A percentile compares a stretch with the other conserved stretches of the same genome.
These are phyloP conservation scores for Xanthoceras sorbifolium DNA, from an alignment of 345 rosid genomes.

Conservation along the genomic window DNA sequence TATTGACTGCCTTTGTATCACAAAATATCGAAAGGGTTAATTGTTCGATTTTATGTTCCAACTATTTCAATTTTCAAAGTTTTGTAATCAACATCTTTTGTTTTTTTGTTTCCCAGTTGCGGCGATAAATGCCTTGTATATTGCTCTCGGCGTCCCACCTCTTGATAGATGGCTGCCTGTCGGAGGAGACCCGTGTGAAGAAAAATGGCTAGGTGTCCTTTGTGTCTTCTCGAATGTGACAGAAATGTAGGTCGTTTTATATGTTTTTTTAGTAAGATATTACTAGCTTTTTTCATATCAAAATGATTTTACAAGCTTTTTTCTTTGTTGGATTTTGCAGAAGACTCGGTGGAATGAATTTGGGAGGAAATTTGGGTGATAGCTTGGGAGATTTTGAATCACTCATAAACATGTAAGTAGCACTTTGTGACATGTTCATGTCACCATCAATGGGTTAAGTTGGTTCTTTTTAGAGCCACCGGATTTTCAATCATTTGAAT, in stretches of 20 bases:
- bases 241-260: constrained; percentile 52
- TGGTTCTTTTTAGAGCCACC: background rate
- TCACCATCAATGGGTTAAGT: background rate
- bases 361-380: constrained; percentile 63
- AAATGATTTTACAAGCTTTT: constrained; percentile 18
- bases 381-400: constrained; percentile 59
- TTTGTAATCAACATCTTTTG: background rate
- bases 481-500: constrained; percentile 1
- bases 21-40: background rate
- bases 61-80: background rate
- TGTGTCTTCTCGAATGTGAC: constrained; percentile 84
- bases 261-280: constrained; percentile 16
- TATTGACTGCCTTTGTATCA: no score
- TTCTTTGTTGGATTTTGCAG: constrained; percentile 46
- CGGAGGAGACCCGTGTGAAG: constrained; percentile 97
- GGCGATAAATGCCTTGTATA: constrained; percentile 69
- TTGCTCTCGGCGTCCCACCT: constrained; percentile 65
- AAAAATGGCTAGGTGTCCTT: constrained; percentile 79
- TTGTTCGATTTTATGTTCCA: background rate
- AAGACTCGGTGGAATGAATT: constrained; percentile 56
- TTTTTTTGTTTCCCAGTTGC: constrained; percentile 42
- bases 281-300: constrained; percentile 10
- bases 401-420: constrained; percentile 69
- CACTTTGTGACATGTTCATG: constrained; percentile 13
- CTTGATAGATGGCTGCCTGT: constrained; percentile 62